A percentile compares a stretch with the other conserved stretches of the same genome.
These are phyloP conservation scores for Eragrostis nindensis DNA, from an alignment of 176 grass and related monocot genomes.

Conservation along the genomic window DNA sequence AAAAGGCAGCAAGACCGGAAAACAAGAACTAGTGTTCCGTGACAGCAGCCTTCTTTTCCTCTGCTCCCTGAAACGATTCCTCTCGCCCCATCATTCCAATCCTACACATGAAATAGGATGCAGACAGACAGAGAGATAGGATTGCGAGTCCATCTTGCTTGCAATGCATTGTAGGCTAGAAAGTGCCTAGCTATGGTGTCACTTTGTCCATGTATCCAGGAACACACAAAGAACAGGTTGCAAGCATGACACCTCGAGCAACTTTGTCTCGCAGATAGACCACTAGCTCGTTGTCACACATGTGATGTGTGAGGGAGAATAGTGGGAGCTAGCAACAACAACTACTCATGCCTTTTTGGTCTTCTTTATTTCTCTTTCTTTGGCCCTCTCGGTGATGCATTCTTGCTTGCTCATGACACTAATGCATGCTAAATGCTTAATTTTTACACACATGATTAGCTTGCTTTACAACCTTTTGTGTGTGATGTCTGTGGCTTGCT, in stretches of 20 bases:
- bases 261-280: slow-evolving; percentile 3
- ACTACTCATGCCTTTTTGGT: slow-evolving; percentile 13
- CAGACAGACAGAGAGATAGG: slow-evolving; percentile 8
- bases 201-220: slow-evolving; percentile 33
- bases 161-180: slow-evolving; percentile 27
- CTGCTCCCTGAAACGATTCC: slow-evolving; percentile 48
- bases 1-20: slow-evolving; percentile 20
- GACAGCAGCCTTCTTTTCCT: slow-evolving; percentile 32
- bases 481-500: slow-evolving; percentile 21
- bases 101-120: slow-evolving; percentile 8
- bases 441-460: background rate
- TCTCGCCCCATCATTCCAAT: slow-evolving; percentile 37
- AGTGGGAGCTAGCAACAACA: slow-evolving; percentile 38
- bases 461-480: slow-evolving; percentile 37
- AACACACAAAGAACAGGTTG: slow-evolving; percentile 21
- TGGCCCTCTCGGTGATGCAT: slow-evolving; percentile 30
- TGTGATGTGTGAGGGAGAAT: background rate
- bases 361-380: background rate
- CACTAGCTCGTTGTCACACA: background rate
- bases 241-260: slow-evolving; percentile 33
- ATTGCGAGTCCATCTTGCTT: slow-evolving; percentile 16
- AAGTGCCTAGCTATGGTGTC: slow-evolving; percentile 29
- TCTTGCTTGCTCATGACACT: slow-evolving; percentile 39
- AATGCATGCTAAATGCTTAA: background rate
- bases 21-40: slow-evolving; percentile 47